Conservation (phyloP, 2,329 filamentous ascomycete genomes). For the Xylariaceae sp. region DNA sequence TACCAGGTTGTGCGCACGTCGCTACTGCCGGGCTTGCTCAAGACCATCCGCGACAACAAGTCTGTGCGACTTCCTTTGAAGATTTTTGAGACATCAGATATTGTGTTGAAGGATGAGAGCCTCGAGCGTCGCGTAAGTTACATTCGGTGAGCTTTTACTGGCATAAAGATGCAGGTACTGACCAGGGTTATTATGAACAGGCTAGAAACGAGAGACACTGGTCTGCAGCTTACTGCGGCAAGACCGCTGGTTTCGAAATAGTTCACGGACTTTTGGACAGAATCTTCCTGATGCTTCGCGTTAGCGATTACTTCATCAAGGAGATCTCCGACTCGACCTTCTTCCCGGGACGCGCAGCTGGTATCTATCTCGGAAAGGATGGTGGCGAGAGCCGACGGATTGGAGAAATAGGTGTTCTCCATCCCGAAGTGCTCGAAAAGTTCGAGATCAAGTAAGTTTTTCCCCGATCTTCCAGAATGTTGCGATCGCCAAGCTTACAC, state of each 20-base stretch:
- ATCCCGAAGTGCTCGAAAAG: conserved; percentile 87
- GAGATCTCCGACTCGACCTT: conserved; percentile 88
- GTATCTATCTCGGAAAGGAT: conserved; percentile 62
- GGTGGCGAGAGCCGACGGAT: conserved; percentile 70
- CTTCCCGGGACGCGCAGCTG: conserved; percentile 83
- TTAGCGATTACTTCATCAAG: conserved; percentile 85
- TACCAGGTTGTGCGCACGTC: conserved; percentile 76
- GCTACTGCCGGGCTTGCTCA: conserved; percentile 67
- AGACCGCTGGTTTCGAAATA: conserved; percentile 88
- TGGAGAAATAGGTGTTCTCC: conserved; percentile 88
- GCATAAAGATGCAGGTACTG: neutral
- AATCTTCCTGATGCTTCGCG: conserved; percentile 84
- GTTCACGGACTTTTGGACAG: conserved; percentile 93
- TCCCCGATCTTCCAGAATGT: neutral
- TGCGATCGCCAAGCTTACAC: conserved; percentile 4
- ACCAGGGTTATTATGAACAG: conserved; percentile 44
- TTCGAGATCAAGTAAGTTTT: conserved; percentile 41
- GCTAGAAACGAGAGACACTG: conserved; percentile 92
- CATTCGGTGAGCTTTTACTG: neutral
- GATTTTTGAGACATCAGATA: conserved; percentile 73
- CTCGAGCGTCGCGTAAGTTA: conserved; percentile 55
- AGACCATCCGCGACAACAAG: conserved; percentile 75
- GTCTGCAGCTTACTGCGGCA: conserved; percentile 92
- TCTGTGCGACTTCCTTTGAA: conserved; percentile 69
- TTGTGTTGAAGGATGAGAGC: conserved; percentile 79